Evolutionary conservation across 192 early-diverging fungal species (phyloP).

Genomic region (Umbelopsis sp.): DNA sequence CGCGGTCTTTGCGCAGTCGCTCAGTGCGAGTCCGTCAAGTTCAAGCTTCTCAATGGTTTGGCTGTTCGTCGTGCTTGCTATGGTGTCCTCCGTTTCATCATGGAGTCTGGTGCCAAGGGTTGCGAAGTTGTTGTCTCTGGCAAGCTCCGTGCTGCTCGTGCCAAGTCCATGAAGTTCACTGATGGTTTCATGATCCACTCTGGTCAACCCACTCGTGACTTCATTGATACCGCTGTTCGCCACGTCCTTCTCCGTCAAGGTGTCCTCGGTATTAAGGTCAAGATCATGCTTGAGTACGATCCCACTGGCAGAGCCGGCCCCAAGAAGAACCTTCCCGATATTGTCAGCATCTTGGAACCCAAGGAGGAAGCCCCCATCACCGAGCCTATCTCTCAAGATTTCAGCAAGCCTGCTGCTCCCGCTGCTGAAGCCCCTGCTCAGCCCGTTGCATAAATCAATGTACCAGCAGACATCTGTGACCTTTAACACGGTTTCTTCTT

Average conservation of each 20-base stretch:
- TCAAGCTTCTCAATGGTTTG: constrained; percentile 96
- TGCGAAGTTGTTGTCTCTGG: constrained; percentile 99
- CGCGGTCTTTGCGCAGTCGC: constrained; percentile 98
- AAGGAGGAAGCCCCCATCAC: constrained; percentile 82
- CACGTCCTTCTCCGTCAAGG: constrained; percentile 99
- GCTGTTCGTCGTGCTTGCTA: constrained; percentile 97
- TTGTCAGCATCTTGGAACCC: constrained; percentile 91
- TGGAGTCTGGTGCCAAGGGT: constrained; percentile 99
- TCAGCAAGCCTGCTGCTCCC: constrained; percentile 37
- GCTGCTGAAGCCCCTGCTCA: constrained; percentile 28
- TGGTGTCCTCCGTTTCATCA: constrained; percentile 98
- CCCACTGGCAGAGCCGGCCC: constrained; percentile 91
- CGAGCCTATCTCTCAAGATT: constrained; percentile 69
- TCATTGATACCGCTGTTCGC: constrained; percentile 94
- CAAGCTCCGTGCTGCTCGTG: constrained; percentile 99
- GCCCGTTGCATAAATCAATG: constrained; percentile 24
- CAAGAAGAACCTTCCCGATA: constrained; percentile 95
- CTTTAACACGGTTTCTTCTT: constrained; percentile 1
- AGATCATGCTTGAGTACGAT: constrained; percentile 98
- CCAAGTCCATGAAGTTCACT: constrained; percentile 99
- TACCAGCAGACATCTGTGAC: constrained; percentile 19
- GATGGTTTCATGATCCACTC: constrained; percentile 99
- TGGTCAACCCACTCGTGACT: constrained; percentile 96
- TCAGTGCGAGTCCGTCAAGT: constrained; percentile 98
- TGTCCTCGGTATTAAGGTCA: constrained; percentile 99